Evolutionary conservation across 148 eudicot genomes (phyloP), one percentile per base, ranked within the genome.

Genomic region (Silene conica): DNA sequence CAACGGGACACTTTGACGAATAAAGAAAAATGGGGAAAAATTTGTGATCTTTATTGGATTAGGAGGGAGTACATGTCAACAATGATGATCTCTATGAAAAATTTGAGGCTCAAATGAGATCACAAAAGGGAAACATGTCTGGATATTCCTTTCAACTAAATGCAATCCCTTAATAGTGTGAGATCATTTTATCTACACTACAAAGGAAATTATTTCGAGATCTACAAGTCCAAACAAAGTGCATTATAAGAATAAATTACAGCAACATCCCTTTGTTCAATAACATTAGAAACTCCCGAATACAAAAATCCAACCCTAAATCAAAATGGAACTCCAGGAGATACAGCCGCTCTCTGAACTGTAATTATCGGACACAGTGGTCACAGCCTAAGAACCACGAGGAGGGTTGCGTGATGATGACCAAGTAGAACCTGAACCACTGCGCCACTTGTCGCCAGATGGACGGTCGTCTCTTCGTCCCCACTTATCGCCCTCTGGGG

Each of bases 401-500:
- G 76, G 41, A 18, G 70, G 25, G 14, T 11, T 55, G 45, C 80
- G 84, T 62, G 84, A 80, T 28, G 83, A 83, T 62, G 87, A 84
- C 91, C 89, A 86, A 28, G 80, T 78, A 13, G 86, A 16, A 23
- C 81, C 73, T 59, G 85, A 69, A 31, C 74, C 92, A 45, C 78
- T 74, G 13, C 88, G 78, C 88, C 96, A 92, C 41, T 75, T 80
- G 75, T 90, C 96, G 78, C 78, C 66, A 2, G 81, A 8, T 50
- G 77, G 86, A 6, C 83, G 80, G 25, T 85, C 87, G 16, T 86
- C 90, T 48, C 54, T 76, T 64, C 79, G 50, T 25, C 84, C 82
- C 92, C 97, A 91, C 22, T 76, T 73, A 69, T 87, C 90, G 22
- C 83, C 34, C 4, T 87, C 89, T 5, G 91, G 63, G 55, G 55